A percentile compares a stretch with the other conserved stretches of the same genome.
Evolutionary conservation across 345 rosid species (phyloP).

Genomic region (Citrus sinensis): DVS_A1.0 CM039167.1:4842001-4842500

Average conservation of each 20-base stretch:
- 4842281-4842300: no score
- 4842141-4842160: background rate
- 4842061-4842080: background rate
- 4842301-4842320: background rate
- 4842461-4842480: background rate
- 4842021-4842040: background rate
- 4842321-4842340: background rate
- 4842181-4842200: background rate
- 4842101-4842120: constrained; percentile 8
- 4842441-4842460: background rate
- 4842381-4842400: no score
- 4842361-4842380: no score
- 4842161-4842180: constrained; percentile 13
- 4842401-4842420: no score
- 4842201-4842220: constrained; percentile 13
- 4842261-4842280: background rate
- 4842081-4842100: background rate
- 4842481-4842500: background rate
- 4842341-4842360: background rate
- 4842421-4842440: background rate
- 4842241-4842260: background rate
- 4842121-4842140: constrained; percentile 3
- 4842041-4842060: background rate
- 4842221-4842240: constrained; percentile 13
- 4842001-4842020: constrained; percentile 25